Conservation (phyloP, 2,329 filamentous ascomycete genomes). For the Septoria linicola region DNA sequence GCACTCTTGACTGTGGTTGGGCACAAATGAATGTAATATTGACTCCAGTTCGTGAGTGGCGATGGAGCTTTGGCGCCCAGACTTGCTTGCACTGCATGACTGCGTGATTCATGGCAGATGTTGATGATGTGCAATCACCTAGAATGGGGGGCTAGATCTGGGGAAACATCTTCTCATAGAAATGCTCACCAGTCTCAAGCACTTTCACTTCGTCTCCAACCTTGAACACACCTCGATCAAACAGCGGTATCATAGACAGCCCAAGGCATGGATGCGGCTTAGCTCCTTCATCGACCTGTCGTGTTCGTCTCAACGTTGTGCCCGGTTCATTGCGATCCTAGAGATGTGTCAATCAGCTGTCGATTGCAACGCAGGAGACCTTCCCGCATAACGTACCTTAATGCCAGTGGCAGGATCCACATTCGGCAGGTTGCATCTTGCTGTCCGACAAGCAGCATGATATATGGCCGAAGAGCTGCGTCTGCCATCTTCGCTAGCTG, state of each 20-base stretch:
- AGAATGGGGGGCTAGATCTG: background rate
- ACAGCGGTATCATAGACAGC: slow-evolving; percentile 37
- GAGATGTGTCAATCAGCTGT: background rate
- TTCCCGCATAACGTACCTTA: slow-evolving; percentile 8
- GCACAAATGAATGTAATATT: no score
- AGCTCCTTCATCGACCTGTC: slow-evolving; percentile 36
- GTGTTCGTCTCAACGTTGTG: slow-evolving; percentile 31
- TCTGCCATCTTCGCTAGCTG: slow-evolving; percentile 1
- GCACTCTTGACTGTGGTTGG: no score
- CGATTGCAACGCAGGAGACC: background rate
- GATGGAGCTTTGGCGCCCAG: no score
- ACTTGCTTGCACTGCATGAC: no score
- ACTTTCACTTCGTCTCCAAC: slow-evolving; percentile 37
- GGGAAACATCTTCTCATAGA: slow-evolving; percentile 35
- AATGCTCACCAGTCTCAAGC: slow-evolving; percentile 34
- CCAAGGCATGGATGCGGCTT: slow-evolving; percentile 36
- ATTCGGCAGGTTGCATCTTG: slow-evolving; percentile 70
- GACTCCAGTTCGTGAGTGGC: no score
- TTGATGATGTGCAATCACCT: no score
- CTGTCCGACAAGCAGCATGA: slow-evolving; percentile 62
- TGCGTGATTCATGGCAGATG: no score
- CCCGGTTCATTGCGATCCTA: slow-evolving; percentile 37
- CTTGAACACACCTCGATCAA: slow-evolving; percentile 29
- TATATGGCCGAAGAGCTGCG: slow-evolving; percentile 39
- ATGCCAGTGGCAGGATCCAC: slow-evolving; percentile 63